Evolutionary conservation across 1,284 basidiomycete species (phyloP).

Genomic region (Moniliella sp.): DNA sequence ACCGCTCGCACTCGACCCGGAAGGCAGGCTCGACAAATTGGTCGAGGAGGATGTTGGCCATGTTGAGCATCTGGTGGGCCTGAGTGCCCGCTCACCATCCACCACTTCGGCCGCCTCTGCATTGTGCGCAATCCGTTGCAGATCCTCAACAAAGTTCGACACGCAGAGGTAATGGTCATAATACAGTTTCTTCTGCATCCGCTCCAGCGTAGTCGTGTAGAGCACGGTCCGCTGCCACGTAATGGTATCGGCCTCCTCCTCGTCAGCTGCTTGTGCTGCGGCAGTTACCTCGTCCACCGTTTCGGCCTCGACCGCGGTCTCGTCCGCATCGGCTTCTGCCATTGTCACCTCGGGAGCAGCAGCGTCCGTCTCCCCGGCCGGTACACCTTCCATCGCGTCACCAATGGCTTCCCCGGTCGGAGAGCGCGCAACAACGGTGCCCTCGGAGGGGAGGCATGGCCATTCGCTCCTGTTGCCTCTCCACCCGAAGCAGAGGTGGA

Average conservation of each 20-base stretch:
- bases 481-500: constrained; percentile 3
- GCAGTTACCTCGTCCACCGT: too few relatives aligned
- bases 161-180: constrained; percentile 69
- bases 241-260: too few relatives aligned
- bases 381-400: constrained; percentile 41
- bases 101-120: constrained; percentile 43
- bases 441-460: too few relatives aligned
- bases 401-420: constrained; percentile 19
- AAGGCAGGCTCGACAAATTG: constrained; percentile 64
- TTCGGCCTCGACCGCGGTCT: too few relatives aligned
- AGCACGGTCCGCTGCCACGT: too few relatives aligned
- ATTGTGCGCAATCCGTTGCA: constrained; percentile 71
- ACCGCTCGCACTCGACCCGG: constrained; percentile 61
- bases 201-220: constrained; percentile 45
- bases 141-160: constrained; percentile 64
- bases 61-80: constrained; percentile 71
- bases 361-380: constrained; percentile 45
- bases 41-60: constrained; percentile 63
- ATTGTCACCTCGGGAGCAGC: constrained; percentile 4
- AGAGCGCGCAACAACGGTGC: constrained; percentile 29
- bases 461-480: too few relatives aligned
- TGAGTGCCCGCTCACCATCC: constrained; percentile 52
- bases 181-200: constrained; percentile 68
- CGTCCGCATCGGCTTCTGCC: constrained; percentile 2
- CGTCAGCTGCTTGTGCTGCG: too few relatives aligned